phyloP scores from a whole-genome alignment of 106 monocot species.

The Dioscorea zingiberensis region DNA sequence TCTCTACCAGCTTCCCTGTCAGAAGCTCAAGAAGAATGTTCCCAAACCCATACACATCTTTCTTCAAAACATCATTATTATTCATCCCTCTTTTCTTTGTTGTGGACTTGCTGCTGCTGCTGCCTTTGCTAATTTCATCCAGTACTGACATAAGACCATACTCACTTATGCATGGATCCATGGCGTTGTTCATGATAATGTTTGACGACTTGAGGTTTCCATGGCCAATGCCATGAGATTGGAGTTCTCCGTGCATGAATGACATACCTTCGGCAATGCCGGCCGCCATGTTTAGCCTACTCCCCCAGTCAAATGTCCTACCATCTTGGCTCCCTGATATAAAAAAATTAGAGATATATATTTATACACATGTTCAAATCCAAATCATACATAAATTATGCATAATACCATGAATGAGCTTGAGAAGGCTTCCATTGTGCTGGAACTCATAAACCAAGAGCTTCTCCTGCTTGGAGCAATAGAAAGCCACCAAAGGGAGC shows the following conservation, averaged over 20 bases:
- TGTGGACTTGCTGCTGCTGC: too few species aligned
- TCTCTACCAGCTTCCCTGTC: constrained; percentile 28
- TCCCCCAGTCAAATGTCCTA: constrained; percentile 21
- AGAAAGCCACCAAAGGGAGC: constrained; percentile 34
- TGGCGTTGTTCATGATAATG: constrained; percentile 25
- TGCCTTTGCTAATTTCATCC: too few species aligned
- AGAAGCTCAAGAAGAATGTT: constrained; percentile 49
- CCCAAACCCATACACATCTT: too few species aligned
- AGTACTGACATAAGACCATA: constrained; percentile 25
- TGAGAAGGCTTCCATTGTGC: constrained; percentile 48
- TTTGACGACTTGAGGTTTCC: constrained; percentile 54
- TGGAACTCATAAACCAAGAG: constrained; percentile 50
- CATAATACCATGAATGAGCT: background rate
- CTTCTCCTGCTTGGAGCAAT: constrained; percentile 58
- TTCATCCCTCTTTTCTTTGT: too few species aligned
- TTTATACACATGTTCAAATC: too few species aligned
- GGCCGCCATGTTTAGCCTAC: constrained; percentile 25
- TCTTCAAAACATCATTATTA: too few species aligned
- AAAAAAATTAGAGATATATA: too few species aligned
- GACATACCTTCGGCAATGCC: constrained; percentile 28
- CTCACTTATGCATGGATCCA: constrained; percentile 51
- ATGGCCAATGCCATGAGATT: constrained; percentile 18
- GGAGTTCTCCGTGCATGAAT: constrained; percentile 41
- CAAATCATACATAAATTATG: too few species aligned
- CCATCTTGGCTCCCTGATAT: constrained; percentile 8